Conservation (phyloP, 1,139 yeast genomes). For the Keqinozyma sinolaborantium region DNA sequence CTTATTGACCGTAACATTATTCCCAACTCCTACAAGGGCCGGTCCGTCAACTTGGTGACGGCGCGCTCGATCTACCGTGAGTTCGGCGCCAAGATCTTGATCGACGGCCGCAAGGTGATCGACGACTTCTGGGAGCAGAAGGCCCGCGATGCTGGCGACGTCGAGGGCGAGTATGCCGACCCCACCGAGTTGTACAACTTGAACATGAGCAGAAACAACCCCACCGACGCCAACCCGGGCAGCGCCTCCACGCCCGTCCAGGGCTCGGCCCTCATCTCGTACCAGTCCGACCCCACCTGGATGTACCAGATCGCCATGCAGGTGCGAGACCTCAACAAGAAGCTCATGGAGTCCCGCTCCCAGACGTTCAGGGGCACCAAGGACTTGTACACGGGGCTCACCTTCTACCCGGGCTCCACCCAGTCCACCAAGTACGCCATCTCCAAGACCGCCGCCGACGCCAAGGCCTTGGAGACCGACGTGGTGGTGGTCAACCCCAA, state of each 20-base stretch:
- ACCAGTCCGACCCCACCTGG: slow-evolving; percentile 76
- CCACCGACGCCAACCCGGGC: slow-evolving; percentile 15
- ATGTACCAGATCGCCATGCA: slow-evolving; percentile 80
- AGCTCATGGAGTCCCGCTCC: slow-evolving; percentile 56
- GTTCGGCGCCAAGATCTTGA: slow-evolving; percentile 83
- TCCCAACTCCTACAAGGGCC: slow-evolving; percentile 88
- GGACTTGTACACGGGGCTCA: slow-evolving; percentile 81
- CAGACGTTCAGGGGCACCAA: slow-evolving; percentile 60
- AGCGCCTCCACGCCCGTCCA: slow-evolving; percentile 31
- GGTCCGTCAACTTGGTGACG: slow-evolving; percentile 85
- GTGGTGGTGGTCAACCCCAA: slow-evolving; percentile 48
- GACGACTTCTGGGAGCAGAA: slow-evolving; percentile 90
- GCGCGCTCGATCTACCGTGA: slow-evolving; percentile 89
- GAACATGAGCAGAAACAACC: slow-evolving; percentile 16
- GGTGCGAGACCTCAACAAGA: slow-evolving; percentile 65
- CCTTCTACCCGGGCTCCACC: slow-evolving; percentile 68
- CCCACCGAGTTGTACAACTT: slow-evolving; percentile 50
- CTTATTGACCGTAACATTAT: slow-evolving; percentile 77
- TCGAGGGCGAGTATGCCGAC: slow-evolving; percentile 80
- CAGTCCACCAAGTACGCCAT: slow-evolving; percentile 56
- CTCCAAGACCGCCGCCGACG: slow-evolving; percentile 14
- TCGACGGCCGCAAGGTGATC: slow-evolving; percentile 72
- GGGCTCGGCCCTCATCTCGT: slow-evolving; percentile 38
- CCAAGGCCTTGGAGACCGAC: slow-evolving; percentile 37
- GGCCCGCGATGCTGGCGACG: slow-evolving; percentile 67